These are phyloP conservation scores for Candida gigantensis DNA, from an alignment of 1,139 yeast species.

Conservation along the genomic window DNA sequence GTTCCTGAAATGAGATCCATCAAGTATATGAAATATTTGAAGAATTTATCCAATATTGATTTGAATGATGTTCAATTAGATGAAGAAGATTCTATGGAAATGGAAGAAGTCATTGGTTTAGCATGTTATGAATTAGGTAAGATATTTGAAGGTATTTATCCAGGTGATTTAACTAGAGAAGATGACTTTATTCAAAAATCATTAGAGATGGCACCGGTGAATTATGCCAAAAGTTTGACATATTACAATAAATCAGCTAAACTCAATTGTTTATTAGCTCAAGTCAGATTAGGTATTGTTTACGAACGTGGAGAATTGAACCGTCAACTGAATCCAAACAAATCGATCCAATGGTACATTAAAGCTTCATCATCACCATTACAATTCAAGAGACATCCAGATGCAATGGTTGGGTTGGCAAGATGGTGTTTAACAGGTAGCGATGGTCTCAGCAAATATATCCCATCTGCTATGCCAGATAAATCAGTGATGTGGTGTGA, in stretches of 20 bases:
- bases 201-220: conserved; percentile 43
- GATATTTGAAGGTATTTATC: conserved; percentile 66
- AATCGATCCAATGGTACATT: conserved; percentile 88
- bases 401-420: conserved; percentile 84
- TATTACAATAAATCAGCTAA: conserved; percentile 78
- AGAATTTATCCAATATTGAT: conserved; percentile 40
- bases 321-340: conserved; percentile 63
- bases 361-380: conserved; percentile 66
- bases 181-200: conserved; percentile 39
- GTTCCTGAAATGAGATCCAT: conserved; percentile 37
- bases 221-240: conserved; percentile 63
- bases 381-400: conserved; percentile 66
- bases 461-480: conserved; percentile 69
- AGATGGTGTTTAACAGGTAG: conserved; percentile 93
- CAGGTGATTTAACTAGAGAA: conserved; percentile 43
- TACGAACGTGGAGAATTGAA: conserved; percentile 84
- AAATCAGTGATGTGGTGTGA: conserved; percentile 90
- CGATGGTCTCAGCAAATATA: conserved; percentile 48
- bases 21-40: conserved; percentile 38
- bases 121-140: conserved; percentile 61
- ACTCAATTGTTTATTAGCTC: conserved; percentile 75
- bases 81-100: conserved; percentile 44
- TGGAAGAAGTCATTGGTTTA: conserved; percentile 44
- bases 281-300: conserved; percentile 81
- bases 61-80: conserved; percentile 35